phyloP scores from a whole-genome alignment of 2,329 filamentous ascomycete species.

The Phaeosphaeriaceae sp. region DNA sequence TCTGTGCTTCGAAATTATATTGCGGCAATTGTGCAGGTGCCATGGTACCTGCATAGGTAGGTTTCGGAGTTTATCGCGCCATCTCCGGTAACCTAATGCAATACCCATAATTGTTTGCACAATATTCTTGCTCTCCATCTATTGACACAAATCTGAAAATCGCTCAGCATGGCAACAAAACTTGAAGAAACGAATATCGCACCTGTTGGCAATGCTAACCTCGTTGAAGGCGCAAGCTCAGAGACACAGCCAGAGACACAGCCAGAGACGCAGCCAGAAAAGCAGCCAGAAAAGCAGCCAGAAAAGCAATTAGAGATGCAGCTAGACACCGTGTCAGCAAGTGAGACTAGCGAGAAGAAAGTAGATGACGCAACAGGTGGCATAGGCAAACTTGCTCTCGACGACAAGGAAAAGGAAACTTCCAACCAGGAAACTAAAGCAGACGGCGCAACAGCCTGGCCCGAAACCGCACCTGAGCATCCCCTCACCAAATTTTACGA shows the following conservation, averaged over 20 bases:
- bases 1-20: too few species aligned
- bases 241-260: constrained; percentile 26
- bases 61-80: constrained; percentile 16
- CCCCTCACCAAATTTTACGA: constrained; percentile 64
- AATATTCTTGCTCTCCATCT: constrained; percentile 4
- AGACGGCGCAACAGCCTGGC: constrained; percentile 33
- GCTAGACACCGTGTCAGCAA: not conserved
- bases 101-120: constrained; percentile 1
- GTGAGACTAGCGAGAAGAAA: constrained; percentile 20
- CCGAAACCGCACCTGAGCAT: constrained; percentile 45
- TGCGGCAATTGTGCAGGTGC: too few species aligned
- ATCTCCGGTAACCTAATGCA: constrained; percentile 13
- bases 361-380: constrained; percentile 23
- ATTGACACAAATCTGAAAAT: not conserved
- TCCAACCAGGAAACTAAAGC: not conserved
- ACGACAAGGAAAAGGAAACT: constrained; percentile 15
- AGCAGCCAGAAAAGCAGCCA: too few species aligned
- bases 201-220: constrained; percentile 20
- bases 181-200: constrained; percentile 20
- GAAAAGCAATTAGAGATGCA: too few species aligned
- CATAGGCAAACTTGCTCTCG: constrained; percentile 24
- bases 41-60: too few species aligned
- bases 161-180: constrained; percentile 24
- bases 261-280: too few species aligned
- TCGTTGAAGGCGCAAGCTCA: constrained; percentile 9